These are phyloP conservation scores for Rhododendron molle DNA, from an alignment of 148 eudicot species.

Conservation along the genomic window DNA sequence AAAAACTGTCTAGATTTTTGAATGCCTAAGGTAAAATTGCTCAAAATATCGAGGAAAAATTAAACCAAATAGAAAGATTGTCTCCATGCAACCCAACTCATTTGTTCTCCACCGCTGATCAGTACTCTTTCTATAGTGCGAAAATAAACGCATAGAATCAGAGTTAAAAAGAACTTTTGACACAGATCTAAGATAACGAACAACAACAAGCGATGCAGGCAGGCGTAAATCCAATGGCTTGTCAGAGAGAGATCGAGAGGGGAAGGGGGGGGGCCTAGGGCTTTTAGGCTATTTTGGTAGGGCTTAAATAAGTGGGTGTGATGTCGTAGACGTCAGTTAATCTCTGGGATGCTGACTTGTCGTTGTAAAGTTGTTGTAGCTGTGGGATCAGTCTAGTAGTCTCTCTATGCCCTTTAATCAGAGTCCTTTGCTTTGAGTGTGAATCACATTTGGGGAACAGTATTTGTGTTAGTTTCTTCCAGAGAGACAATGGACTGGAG, in stretches of 20 bases:
- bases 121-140: neutral
- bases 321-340: neutral
- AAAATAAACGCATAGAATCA: too few species aligned
- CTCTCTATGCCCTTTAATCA: neutral
- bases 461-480: neutral
- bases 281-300: too few species aligned
- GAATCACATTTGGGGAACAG: neutral
- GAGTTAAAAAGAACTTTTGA: too few species aligned
- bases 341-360: neutral
- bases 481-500: neutral
- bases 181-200: too few species aligned
- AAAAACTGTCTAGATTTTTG: neutral
- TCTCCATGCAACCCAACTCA: neutral
- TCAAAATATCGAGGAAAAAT: too few species aligned
- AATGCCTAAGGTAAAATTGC: neutral
- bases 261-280: too few species aligned
- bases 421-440: neutral
- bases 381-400: too few species aligned
- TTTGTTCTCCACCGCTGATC: neutral
- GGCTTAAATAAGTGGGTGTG: neutral
- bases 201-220: neutral
- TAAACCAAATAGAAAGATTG: too few species aligned
- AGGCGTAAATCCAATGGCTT: neutral
- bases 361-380: neutral
- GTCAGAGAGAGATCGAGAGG: neutral